Evolutionary conservation across 2,329 filamentous ascomycete genomes (phyloP).

Genomic region (Fusarium mangiferae): DNA sequence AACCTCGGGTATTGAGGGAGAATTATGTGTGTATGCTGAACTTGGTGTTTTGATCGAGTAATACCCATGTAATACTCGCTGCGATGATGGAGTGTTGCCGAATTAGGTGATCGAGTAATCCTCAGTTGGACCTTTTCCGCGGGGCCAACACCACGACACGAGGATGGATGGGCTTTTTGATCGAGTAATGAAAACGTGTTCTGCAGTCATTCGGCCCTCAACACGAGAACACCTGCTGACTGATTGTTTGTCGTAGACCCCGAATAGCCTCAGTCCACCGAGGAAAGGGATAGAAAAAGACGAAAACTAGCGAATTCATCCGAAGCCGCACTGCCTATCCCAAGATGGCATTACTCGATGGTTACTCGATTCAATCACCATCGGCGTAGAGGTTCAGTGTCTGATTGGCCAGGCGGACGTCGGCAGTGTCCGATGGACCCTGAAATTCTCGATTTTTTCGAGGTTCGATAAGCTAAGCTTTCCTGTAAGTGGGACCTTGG

Average conservation of each 20-base stretch:
- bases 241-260: background rate
- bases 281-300: background rate
- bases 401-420: constrained; percentile 42
- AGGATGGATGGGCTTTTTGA: constrained; percentile 6
- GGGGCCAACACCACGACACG: constrained; percentile 1
- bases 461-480: constrained; percentile 21
- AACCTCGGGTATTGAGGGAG: background rate
- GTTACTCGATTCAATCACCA: constrained; percentile 59
- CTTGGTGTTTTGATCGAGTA: constrained; percentile 31
- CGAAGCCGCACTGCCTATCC: background rate
- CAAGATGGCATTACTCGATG: constrained; percentile 52
- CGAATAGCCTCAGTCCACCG: constrained; percentile 9
- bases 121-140: constrained; percentile 10
- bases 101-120: constrained; percentile 5
- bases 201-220: constrained; percentile 10
- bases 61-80: background rate
- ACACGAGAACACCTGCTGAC: constrained; percentile 22
- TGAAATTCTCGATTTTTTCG: constrained; percentile 4
- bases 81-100: constrained; percentile 17
- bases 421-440: constrained; percentile 43
- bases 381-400: constrained; percentile 12
- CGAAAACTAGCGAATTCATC: background rate
- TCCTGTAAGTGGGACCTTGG: constrained; percentile 19
- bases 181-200: constrained; percentile 28
- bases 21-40: background rate